These are phyloP conservation scores for Podaxis carcinomalis DNA, from an alignment of 768 basidiomycete genomes.

Conservation along the genomic window DNA sequence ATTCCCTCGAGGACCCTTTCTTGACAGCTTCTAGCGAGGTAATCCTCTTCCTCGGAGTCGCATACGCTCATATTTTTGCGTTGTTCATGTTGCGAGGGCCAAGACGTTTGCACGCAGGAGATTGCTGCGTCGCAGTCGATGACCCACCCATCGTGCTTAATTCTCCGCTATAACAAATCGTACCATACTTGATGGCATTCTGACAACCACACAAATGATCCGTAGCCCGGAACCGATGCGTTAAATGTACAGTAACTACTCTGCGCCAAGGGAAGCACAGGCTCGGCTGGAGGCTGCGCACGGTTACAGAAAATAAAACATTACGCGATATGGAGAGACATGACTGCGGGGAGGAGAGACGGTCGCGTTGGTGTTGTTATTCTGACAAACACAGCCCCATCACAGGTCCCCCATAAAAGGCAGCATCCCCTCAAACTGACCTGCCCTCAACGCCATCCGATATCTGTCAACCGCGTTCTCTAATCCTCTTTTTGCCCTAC, in stretches of 20 bases:
- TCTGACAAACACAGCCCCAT: slow-evolving; percentile 7
- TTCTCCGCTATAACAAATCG: background rate
- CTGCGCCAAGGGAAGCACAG: background rate
- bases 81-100: background rate
- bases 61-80: background rate
- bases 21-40: background rate
- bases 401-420: slow-evolving; percentile 1
- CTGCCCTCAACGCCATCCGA: slow-evolving; percentile 11
- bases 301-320: background rate
- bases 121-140: background rate
- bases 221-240: background rate
- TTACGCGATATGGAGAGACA: background rate
- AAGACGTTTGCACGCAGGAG: too few relatives aligned
- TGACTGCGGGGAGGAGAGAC: background rate
- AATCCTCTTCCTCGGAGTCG: background rate
- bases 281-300: background rate
- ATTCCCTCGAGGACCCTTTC: background rate
- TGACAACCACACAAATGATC: background rate
- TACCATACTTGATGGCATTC: background rate
- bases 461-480: background rate
- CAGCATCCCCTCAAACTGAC: background rate
- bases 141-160: background rate
- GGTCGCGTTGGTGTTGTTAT: background rate
- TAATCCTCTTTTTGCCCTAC: background rate
- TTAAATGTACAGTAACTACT: background rate